phyloP scores from a whole-genome alignment of 352 stramenopile species.

The Saprolegnia parasitica region DNA sequence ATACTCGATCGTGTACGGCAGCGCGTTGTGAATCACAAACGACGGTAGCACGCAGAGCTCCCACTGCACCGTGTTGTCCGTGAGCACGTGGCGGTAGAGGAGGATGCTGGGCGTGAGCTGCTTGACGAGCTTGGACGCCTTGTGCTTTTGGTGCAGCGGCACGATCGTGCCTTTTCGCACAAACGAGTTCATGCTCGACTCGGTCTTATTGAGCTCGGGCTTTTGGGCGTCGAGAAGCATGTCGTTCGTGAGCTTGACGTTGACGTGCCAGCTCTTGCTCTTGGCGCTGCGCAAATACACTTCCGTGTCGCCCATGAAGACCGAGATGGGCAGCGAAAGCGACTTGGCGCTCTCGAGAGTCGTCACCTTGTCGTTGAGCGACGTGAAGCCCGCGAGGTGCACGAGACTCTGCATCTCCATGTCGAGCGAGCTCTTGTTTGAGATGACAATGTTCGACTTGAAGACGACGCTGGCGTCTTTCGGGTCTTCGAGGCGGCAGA shows the following conservation, averaged over 20 bases:
- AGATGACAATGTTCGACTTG: constrained; percentile 76
- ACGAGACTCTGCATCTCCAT: constrained; percentile 17
- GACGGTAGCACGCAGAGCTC: constrained; percentile 66
- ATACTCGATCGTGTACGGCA: constrained; percentile 82
- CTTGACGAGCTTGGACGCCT: constrained; percentile 66
- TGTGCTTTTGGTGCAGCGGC: constrained; percentile 68
- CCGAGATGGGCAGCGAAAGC: constrained; percentile 54
- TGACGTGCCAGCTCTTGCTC: constrained; percentile 72
- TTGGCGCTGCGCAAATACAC: constrained; percentile 65
- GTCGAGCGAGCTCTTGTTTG: constrained; percentile 55
- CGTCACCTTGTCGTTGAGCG: constrained; percentile 40
- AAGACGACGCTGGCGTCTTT: constrained; percentile 58
- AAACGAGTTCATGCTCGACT: neutral
- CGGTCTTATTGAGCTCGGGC: constrained; percentile 7
- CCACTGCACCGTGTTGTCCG: constrained; percentile 49
- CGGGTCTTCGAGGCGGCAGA: constrained; percentile 67
- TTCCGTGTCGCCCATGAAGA: constrained; percentile 80
- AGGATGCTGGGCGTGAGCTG: constrained; percentile 66
- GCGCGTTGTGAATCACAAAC: constrained; percentile 83
- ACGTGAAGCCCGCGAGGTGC: constrained; percentile 37
- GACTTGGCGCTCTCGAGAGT: constrained; percentile 57
- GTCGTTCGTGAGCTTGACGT: constrained; percentile 71
- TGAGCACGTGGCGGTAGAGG: constrained; percentile 34
- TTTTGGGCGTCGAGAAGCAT: constrained; percentile 40
- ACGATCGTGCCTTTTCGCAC: constrained; percentile 42